phyloP scores from a whole-genome alignment of 805 yeast species.

The Metschnikowia continentalis region DNA sequence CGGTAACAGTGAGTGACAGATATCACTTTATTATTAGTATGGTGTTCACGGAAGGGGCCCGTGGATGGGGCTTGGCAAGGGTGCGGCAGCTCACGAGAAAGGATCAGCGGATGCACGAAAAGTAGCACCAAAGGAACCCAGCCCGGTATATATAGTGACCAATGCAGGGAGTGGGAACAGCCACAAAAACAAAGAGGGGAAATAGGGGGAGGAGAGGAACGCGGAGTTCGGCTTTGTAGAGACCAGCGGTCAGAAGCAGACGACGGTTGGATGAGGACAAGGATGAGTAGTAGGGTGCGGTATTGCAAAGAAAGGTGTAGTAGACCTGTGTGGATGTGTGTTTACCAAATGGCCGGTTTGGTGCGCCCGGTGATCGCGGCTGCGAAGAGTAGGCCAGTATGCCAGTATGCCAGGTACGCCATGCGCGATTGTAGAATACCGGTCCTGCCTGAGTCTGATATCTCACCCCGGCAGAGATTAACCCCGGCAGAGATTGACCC shows the following conservation, averaged over 20 bases:
- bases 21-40: too few species aligned
- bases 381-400: neutral
- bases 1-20: too few species aligned
- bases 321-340: slow-evolving; percentile 1
- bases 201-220: too few species aligned
- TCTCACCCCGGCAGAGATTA: too few species aligned
- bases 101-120: neutral
- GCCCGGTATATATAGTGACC: too few species aligned
- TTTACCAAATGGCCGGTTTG: slow-evolving; percentile 5
- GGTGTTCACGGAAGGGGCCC: neutral
- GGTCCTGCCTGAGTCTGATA: too few species aligned
- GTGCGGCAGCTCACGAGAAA: neutral
- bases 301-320: neutral
- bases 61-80: neutral
- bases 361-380: neutral
- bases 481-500: too few species aligned
- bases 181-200: too few species aligned
- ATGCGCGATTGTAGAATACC: neutral
- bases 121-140: too few species aligned
- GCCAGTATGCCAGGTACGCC: too few species aligned
- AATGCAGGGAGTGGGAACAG: too few species aligned
- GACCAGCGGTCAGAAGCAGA: neutral
- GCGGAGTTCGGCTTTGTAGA: neutral
- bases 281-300: neutral
- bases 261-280: too few species aligned